Evolutionary conservation across 345 rosid species (phyloP), one percentile per base, ranked within the genome.

Genomic region (Eucalyptus cladocalyx): DNA sequence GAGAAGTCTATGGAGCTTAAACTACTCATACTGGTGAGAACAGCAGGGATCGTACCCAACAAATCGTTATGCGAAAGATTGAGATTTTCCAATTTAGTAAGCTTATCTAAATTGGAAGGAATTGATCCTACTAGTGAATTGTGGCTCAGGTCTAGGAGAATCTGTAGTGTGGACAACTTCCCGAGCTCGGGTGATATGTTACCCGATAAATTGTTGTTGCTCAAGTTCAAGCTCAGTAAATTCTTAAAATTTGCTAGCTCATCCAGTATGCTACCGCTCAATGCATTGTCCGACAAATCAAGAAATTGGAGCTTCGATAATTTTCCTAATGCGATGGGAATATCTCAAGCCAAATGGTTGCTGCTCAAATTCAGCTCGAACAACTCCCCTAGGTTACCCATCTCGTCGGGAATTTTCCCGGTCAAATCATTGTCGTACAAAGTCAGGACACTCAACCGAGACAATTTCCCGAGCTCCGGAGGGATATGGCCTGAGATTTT

Each of bases 401-500:
- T 81, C 47, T 92, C 94, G 32, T 9, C 4, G 6, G 98, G 95
- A 90, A 96, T 94, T 43, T 37, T 86, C 42, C 97, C 97, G 1
- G 89, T 92, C 87, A 96, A 90, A 85, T 92, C 90, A 88, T 96
- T 96, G 56, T 92, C 86, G 37, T 80, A 94, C 42, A 96, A 91
- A 89, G 76, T 91, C 69, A 96, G 90, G 88, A 88, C 86, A 54
- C 89, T 88, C 92, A 96, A 90, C 86, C 47, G 67, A 26, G 89
- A 69, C 88, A 96, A 88, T 80, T 92, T 91, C n/a, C 95, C 95
- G 17, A 96, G 95, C 91, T 93, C 95, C 16, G 90, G 81, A 1
- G 96, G 96, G 80, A 96, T 93, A 87, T 81, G 58, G 48, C 97
- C 96, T 11, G 94, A 93, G 87, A 96, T 93, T 89, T 91, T 92